Evolutionary conservation across 2,329 filamentous ascomycete species (phyloP).

Genomic region (Claviceps purpurea): DNA sequence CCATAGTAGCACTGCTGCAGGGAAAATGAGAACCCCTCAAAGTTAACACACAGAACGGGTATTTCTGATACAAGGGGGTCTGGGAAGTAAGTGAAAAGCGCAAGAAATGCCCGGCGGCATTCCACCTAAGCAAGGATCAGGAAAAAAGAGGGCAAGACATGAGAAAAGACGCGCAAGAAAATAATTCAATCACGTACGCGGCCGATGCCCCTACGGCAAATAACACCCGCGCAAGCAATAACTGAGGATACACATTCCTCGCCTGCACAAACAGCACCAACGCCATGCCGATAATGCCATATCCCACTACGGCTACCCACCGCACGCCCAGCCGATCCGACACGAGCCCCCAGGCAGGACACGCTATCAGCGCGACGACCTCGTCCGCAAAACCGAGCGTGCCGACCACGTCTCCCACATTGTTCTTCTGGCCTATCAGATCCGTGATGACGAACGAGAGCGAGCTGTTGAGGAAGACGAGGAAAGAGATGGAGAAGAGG

Average conservation of each 20-base stretch:
- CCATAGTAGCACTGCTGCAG: constrained; percentile 64
- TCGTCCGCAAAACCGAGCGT: constrained; percentile 79
- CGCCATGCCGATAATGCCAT: constrained; percentile 64
- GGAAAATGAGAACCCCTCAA: no score
- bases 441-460: constrained; percentile 78
- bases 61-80: no score
- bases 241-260: constrained; percentile 73
- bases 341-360: constrained; percentile 64
- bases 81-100: no score
- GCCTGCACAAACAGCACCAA: constrained; percentile 76
- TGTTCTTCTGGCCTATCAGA: constrained; percentile 58
- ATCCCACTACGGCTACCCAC: constrained; percentile 62
- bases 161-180: not conserved
- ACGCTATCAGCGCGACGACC: constrained; percentile 66
- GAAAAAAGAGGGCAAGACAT: not conserved
- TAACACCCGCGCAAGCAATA: constrained; percentile 69
- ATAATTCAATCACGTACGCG: constrained; percentile 35
- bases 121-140: no score
- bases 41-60: not conserved
- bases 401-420: constrained; percentile 68
- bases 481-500: constrained; percentile 77
- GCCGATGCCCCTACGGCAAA: constrained; percentile 92
- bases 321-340: constrained; percentile 67
- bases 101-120: no score
- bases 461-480: constrained; percentile 78